Base-by-base conservation (phyloP, 139 green algal species). In the Zygnema circumcarinatum region DNA sequence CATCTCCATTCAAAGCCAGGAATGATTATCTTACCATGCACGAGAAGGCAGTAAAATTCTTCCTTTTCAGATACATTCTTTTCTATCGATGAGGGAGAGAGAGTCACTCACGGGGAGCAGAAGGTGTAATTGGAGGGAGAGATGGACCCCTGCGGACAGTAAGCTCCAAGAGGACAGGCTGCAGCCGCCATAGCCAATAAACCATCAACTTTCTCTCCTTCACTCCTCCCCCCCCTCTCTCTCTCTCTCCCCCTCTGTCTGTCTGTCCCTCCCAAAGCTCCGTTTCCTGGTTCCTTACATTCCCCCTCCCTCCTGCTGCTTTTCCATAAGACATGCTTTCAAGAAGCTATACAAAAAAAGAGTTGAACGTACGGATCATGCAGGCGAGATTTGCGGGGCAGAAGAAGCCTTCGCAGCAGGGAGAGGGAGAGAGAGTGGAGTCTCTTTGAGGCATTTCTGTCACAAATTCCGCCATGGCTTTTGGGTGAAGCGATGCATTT, bases 311-410 rank as follows among this genome's bases (percentile, higher is more conserved):
- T n/a, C n/a, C n/a, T n/a, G n/a, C n/a, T n/a, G n/a, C n/a, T n/a
- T n/a, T n/a, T n/a, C n/a, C n/a, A n/a, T n/a, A n/a, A n/a, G n/a
- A n/a, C n/a, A n/a, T n/a, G n/a, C n/a, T n/a, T n/a, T n/a, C n/a
- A n/a, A n/a, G n/a, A n/a, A n/a, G n/a, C n/a, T n/a, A n/a, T n/a
- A n/a, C n/a, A n/a, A n/a, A n/a, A n/a, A n/a, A n/a, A n/a, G n/a
- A n/a, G n/a, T n/a, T n/a, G n/a, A n/a, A n/a, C 78, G 38, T 81
- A 88, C 82, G 84, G 32, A 89, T 89, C 84, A 89, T 89, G 78
- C 84, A 89, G n/a, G 84, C 84, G 29, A 89, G 38, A 40, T 79
- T 79, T 33, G 35, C n/a, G 25, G 84, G 84, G 31, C 84, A 89
- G 41, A 89, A 89, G 78, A 89, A 89, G 1, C 84, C 84, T 21